Conservation (phyloP, 805 yeast species). For the Starmerella etchellsii region DNA sequence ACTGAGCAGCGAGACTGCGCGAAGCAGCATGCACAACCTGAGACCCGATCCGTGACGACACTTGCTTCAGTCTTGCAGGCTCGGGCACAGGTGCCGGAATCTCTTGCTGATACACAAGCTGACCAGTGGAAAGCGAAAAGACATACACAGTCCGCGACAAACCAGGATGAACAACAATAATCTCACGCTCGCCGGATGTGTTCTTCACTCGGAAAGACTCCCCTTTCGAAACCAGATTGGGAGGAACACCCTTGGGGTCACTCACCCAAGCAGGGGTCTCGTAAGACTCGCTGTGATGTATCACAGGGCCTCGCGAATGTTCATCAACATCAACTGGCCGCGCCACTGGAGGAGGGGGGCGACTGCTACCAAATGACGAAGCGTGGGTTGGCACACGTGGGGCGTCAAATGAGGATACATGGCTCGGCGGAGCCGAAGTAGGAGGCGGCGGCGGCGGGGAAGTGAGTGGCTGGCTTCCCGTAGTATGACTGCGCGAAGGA, state of each 20-base stretch:
- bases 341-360: conserved; percentile 1
- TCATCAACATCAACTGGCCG: conserved; percentile 14
- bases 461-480: too few relatives aligned
- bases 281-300: too few relatives aligned
- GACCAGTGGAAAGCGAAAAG: conserved; percentile 36
- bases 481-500: too few relatives aligned
- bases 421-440: too few relatives aligned
- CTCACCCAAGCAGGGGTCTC: conserved; percentile 83
- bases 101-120: conserved; percentile 4
- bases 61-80: conserved; percentile 38
- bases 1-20: neutral
- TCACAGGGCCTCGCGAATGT: too few relatives aligned
- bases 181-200: conserved; percentile 52
- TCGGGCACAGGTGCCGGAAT: conserved; percentile 35
- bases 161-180: conserved; percentile 61
- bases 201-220: conserved; percentile 45
- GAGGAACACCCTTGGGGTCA: conserved; percentile 40
- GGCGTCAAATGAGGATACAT: too few relatives aligned
- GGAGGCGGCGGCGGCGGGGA: too few relatives aligned
- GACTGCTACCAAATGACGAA: too few relatives aligned
- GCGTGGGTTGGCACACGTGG: too few relatives aligned
- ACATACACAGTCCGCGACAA: conserved; percentile 54
- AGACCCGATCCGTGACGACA: conserved; percentile 40
- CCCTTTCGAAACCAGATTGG: conserved; percentile 41
- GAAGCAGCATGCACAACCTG: conserved; percentile 33